Base-by-base conservation (phyloP, 768 basidiomycete species). In the Psilocybe cyanescens region DNA sequence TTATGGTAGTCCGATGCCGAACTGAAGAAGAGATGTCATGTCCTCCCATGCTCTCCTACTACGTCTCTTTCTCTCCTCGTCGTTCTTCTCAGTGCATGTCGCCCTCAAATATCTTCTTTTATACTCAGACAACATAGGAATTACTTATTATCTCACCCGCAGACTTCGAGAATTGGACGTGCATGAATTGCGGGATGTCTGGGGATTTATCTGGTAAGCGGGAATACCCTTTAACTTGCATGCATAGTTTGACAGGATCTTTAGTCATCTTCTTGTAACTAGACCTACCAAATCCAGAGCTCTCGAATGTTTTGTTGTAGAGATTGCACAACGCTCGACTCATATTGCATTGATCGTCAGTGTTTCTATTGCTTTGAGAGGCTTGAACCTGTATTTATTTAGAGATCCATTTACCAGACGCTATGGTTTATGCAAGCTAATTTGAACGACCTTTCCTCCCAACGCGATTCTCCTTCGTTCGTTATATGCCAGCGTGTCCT, bases 391-490 rank as follows among this genome's bases (percentile, higher is more conserved):
- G 49, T n/a, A 49, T 16, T 59, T 50, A 60, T 16, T 59, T 50
- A 60, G 48, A 48, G 16, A 49, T 11, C 49, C 28, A 51, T 57
- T 8, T 39, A 17, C 24, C 60, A 76, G 75, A 98, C 97, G 0
- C 78, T 99, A 48, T 99, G 97, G 95, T 97, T 96, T 76, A 96
- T 99, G 91, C 97, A 99, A 84, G 94, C 97, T 14, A 88, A 92
- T 29, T 81, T 99, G 17, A 86, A 86, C 59, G 97, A 99, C 74
- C 81, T 98, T 7, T 83, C 89, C 0, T 50, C 75, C 48, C 81
- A 78, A 12, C 83, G 87, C 55, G 83, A 86, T 51, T 89, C 94
- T 2, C 84, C 78, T 46, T 93, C 95, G 0, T 98, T 98, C 76
- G 78, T 86, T 51, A 90, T 97, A 60, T 99, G 97, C 74, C 94